Base-by-base conservation (phyloP, 2,329 filamentous ascomycete genomes). In the Alternaria sp. region DNA sequence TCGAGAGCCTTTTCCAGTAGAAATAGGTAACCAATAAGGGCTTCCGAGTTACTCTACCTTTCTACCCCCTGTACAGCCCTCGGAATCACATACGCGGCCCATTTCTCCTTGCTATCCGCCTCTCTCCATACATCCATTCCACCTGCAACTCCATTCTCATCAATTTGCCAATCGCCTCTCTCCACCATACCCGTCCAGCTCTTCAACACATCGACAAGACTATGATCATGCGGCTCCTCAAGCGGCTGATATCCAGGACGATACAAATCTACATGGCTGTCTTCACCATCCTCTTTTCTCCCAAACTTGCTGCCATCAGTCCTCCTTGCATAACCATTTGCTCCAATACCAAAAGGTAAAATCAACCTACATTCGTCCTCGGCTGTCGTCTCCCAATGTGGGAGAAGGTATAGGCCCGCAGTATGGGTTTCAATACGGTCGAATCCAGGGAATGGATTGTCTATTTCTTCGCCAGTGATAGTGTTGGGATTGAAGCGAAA, bases 151-250 rank as follows among this genome's bases (percentile, higher is more conserved):
- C 69, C 69, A 30, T 65, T 55, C 30, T 59, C 60, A 45, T 67
- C 62, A 17, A 72, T 60, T 23, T 62, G 45, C 69, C 70, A 73
- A 52, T 68, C 64, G 15, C 65, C 70, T 26, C 58, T 65, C 55
- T 73, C 66, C n/a, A 73, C 57, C 62, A 70, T 70, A 17, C 32
- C 62, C 26, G 62, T 45, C 68, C 70, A 70, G 51, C 49, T 71
- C 54, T 65, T 28, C 26, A 71, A n/a, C 3, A 70, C 54, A 45
- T 57, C 36, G 21, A 60, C 49, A 25, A 73, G 60, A 21, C 54
- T 64, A 9, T 59, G 59, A 40, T 59, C 60, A 21, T 49, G 46
- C 44, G 54, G 61, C 25, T 47, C 55, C 21, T 68, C 65, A 19
- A 36, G 28, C n/a, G 26, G 28, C 36, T 69, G 59, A 28, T 65